Conservation (phyloP, 2,329 filamentous ascomycete genomes). For the Aureobasidium sp. region DNA sequence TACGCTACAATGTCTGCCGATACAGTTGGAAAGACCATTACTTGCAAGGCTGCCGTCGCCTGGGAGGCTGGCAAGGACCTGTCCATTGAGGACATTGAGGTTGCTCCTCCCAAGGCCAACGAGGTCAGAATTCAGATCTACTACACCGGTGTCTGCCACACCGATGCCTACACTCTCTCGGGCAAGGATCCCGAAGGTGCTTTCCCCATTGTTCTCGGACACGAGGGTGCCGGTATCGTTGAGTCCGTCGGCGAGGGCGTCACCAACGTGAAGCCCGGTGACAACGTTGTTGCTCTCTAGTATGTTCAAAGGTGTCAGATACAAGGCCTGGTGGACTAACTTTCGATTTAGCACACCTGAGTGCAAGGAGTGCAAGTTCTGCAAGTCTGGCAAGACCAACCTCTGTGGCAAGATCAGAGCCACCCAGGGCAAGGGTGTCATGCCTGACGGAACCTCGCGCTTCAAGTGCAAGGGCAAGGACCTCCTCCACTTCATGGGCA, state of each 20-base stretch:
- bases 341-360: constrained; percentile 68
- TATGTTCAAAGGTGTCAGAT: constrained; percentile 36
- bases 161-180: constrained; percentile 92
- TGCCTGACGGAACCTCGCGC: constrained; percentile 93
- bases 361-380: constrained; percentile 98
- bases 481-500: constrained; percentile 98
- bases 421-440: constrained; percentile 90
- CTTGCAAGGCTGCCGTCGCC: constrained; percentile 82
- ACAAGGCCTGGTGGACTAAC: constrained; percentile 18
- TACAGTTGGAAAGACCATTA: constrained; percentile 73
- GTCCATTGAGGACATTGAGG: constrained; percentile 85
- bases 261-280: constrained; percentile 86
- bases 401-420: constrained; percentile 98
- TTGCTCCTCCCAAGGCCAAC: constrained; percentile 77
- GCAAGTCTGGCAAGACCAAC: constrained; percentile 98
- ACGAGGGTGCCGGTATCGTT: constrained; percentile 86
- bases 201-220: constrained; percentile 81
- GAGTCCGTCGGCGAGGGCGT: constrained; percentile 93
- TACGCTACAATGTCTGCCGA: constrained; percentile 41
- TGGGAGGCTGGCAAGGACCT: constrained; percentile 94
- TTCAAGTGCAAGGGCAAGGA: constrained; percentile 95
- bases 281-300: constrained; percentile 87
- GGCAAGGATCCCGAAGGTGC: constrained; percentile 96
- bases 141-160: constrained; percentile 99
- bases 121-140: constrained; percentile 96